Evolutionary conservation across 108 stramenopile genomes (phyloP).

Genomic region (Nitzschia palea): DNA sequence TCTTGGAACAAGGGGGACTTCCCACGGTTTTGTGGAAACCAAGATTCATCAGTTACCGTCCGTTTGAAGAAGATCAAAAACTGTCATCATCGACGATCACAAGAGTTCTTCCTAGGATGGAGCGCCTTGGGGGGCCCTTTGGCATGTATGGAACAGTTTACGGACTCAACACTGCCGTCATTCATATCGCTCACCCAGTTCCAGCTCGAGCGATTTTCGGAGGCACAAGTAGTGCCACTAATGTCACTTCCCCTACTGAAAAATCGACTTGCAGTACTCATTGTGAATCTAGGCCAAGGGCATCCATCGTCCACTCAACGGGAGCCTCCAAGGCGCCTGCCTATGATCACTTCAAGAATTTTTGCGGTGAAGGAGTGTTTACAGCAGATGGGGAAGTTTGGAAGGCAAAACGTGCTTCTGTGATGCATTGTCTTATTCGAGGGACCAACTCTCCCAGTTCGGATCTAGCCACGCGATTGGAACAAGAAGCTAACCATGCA

Average conservation of each 20-base stretch:
- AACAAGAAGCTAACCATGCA: slow-evolving; percentile 62
- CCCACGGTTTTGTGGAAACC: slow-evolving; percentile 81
- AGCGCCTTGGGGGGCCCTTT: slow-evolving; percentile 80
- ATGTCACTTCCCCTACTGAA: background rate
- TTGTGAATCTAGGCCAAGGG: too few species aligned
- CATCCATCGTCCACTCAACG: slow-evolving; percentile 18
- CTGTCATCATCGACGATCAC: slow-evolving; percentile 75
- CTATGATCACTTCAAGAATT: slow-evolving; percentile 91
- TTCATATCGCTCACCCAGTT: slow-evolving; percentile 90
- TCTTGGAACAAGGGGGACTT: slow-evolving; percentile 49
- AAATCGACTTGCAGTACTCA: too few species aligned
- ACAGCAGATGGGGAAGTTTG: slow-evolving; percentile 90
- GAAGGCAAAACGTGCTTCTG: slow-evolving; percentile 86
- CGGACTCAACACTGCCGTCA: slow-evolving; percentile 74
- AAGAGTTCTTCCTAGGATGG: slow-evolving; percentile 86
- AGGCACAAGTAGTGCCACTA: background rate
- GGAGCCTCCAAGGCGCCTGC: slow-evolving; percentile 85
- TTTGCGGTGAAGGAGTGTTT: slow-evolving; percentile 90
- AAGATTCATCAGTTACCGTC: slow-evolving; percentile 56
- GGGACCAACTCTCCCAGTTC: slow-evolving; percentile 25
- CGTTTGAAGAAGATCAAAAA: slow-evolving; percentile 46
- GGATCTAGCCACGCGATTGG: slow-evolving; percentile 37
- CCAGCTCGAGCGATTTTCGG: slow-evolving; percentile 67
- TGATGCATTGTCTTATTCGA: slow-evolving; percentile 72
- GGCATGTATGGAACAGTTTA: slow-evolving; percentile 95